phyloP scores from a whole-genome alignment of 2,329 filamentous ascomycete species.

The Epichloe uncinata region DNA sequence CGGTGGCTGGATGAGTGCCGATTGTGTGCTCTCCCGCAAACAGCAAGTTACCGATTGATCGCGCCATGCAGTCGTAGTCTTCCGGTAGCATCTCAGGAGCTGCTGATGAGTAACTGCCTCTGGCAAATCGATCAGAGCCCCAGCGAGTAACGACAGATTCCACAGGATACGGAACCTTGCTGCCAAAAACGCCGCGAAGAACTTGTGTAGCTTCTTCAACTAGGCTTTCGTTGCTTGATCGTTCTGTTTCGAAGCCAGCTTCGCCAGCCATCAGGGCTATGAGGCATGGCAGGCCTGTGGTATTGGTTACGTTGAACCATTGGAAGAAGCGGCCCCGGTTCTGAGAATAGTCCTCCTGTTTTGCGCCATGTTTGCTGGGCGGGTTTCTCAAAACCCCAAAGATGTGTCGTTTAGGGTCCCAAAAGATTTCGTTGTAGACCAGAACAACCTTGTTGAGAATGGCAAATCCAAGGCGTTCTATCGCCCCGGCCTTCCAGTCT shows the following conservation, averaged over 20 bases:
- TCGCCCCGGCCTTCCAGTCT: constrained; percentile 67
- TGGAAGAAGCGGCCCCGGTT: constrained; percentile 89
- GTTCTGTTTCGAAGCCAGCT: constrained; percentile 79
- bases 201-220: constrained; percentile 69
- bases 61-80: constrained; percentile 88
- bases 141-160: constrained; percentile 88
- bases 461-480: constrained; percentile 79
- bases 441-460: constrained; percentile 91
- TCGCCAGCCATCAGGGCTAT: constrained; percentile 94
- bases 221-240: constrained; percentile 59
- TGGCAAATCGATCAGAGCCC: constrained; percentile 81
- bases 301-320: constrained; percentile 92
- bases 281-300: constrained; percentile 74
- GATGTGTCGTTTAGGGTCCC: constrained; percentile 82
- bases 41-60: constrained; percentile 70
- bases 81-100: constrained; percentile 68
- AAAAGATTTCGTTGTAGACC: constrained; percentile 80
- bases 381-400: constrained; percentile 81
- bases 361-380: constrained; percentile 52
- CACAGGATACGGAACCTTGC: constrained; percentile 58
- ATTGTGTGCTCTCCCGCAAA: constrained; percentile 97
- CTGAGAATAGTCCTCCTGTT: constrained; percentile 65
- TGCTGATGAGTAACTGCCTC: constrained; percentile 90
- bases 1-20: constrained; percentile 88
- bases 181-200: constrained; percentile 61